Conservation (phyloP, 2,329 filamentous ascomycete genomes). For the Nemania abortiva region DNA sequence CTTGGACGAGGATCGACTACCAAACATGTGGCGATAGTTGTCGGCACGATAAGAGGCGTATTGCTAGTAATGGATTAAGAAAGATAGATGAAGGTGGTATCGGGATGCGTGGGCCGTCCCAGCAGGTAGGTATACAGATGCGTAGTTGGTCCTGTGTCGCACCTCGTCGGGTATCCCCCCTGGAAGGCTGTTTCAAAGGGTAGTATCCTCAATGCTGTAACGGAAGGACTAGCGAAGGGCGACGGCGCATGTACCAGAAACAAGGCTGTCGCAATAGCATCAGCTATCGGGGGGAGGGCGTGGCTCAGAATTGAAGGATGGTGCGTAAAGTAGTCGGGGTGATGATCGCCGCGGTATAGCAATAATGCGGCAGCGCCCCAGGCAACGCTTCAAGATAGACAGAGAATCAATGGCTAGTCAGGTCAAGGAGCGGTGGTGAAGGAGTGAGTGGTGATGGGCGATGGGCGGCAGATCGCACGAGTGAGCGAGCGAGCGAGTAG, state of each 20-base stretch:
- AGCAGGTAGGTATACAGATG: conserved; percentile 29
- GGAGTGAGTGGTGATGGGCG: conserved; percentile 1
- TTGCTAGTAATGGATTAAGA: conserved; percentile 20
- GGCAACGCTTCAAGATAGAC: conserved; percentile 11
- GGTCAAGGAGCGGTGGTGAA: conserved; percentile 17
- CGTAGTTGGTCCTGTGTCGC: conserved; percentile 36
- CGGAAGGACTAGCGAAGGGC: conserved; percentile 22
- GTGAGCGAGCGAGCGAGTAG: conserved; percentile 9
- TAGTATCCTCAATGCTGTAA: conserved; percentile 42
- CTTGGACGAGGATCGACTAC: conserved; percentile 59
- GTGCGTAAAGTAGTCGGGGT: not conserved
- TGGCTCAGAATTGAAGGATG: conserved; percentile 22
- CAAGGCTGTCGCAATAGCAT: conserved; percentile 34
- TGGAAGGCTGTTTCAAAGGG: conserved; percentile 42
- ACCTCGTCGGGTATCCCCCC: conserved; percentile 37
- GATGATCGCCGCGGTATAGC: conserved; percentile 12
- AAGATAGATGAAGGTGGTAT: conserved; percentile 31
- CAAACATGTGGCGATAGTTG: conserved; percentile 57
- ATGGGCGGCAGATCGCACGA: conserved; percentile 27
- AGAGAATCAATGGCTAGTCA: conserved; percentile 7
- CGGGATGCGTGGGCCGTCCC: conserved; percentile 29
- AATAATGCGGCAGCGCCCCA: conserved; percentile 13
- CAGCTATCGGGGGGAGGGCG: conserved; percentile 9
- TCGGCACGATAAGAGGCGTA: conserved; percentile 33
- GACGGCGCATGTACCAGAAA: conserved; percentile 33